A percentile compares a stretch with the other conserved stretches of the same genome.
Conservation (phyloP, 306 rosid species). For the Prinsepia uniflora region DNA sequence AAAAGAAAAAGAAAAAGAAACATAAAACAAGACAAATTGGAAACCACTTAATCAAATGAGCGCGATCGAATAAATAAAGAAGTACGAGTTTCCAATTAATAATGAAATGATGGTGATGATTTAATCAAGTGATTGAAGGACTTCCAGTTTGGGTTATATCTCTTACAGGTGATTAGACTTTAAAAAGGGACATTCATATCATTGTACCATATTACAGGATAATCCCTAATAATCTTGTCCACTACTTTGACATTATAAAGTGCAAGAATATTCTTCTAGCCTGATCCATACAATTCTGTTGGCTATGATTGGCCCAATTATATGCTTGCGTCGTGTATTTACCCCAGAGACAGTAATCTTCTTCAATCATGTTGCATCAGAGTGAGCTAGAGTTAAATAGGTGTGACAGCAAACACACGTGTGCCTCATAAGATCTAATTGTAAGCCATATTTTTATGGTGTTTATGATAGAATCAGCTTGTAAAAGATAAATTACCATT, state of each 20-base stretch:
- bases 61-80: background rate
- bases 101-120: background rate
- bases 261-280: background rate
- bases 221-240: background rate
- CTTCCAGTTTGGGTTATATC: background rate
- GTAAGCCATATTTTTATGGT: background rate
- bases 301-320: background rate
- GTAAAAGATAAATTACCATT: slow-evolving; percentile 48
- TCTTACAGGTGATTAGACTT: background rate
- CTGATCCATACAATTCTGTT: background rate
- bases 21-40: background rate
- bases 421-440: too few species aligned
- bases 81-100: background rate
- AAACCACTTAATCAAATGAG: background rate
- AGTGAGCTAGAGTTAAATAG: background rate
- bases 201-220: background rate
- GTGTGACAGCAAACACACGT: background rate
- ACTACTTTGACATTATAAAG: background rate
- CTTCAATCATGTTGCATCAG: background rate
- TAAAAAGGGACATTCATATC: background rate
- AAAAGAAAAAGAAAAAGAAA: background rate
- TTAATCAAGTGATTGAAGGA: background rate
- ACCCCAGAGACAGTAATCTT: background rate
- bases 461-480: background rate
- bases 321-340: background rate